A percentile compares a stretch with the other conserved stretches of the same genome.
phyloP scores from a whole-genome alignment of 768 basidiomycete species.

The Termitomyces heimii region DNA sequence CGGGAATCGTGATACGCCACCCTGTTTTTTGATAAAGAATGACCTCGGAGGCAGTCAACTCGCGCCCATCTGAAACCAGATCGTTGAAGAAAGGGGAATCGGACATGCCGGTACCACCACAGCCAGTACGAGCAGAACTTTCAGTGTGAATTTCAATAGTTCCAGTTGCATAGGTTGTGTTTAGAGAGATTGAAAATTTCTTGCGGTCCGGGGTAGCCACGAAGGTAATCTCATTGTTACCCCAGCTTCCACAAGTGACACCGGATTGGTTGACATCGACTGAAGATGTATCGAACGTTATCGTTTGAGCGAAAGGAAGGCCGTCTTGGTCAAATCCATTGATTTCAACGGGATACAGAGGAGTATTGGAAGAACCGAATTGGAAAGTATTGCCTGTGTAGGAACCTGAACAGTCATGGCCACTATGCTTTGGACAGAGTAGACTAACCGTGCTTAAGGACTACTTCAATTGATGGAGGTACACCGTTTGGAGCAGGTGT shows the following conservation, averaged over 20 bases:
- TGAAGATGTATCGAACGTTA: slow-evolving; percentile 8
- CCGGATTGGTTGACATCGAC: background rate
- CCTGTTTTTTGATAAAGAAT: slow-evolving; percentile 11
- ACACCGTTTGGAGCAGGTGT: slow-evolving; percentile 10
- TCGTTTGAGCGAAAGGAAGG: slow-evolving; percentile 6
- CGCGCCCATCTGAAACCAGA: slow-evolving; percentile 8
- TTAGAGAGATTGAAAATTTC: slow-evolving; percentile 4
- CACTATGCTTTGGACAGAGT: background rate
- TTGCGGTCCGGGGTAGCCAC: slow-evolving; percentile 1
- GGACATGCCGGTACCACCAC: slow-evolving; percentile 1
- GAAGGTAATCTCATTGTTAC: slow-evolving; percentile 8
- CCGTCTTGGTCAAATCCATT: slow-evolving; percentile 12
- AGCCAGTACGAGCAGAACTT: slow-evolving; percentile 10
- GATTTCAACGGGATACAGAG: slow-evolving; percentile 8
- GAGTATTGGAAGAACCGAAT: slow-evolving; percentile 7
- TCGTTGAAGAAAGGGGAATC: slow-evolving; percentile 11
- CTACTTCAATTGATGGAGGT: slow-evolving; percentile 12
- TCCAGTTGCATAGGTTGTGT: slow-evolving; percentile 6
- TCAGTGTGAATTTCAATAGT: slow-evolving; percentile 5
- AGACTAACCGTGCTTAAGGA: slow-evolving; percentile 11
- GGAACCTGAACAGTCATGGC: background rate
- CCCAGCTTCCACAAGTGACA: slow-evolving; percentile 8
- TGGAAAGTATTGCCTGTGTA: slow-evolving; percentile 11
- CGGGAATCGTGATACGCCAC: slow-evolving; percentile 11
- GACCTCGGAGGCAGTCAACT: slow-evolving; percentile 5